Conservation (phyloP, 106 monocot species). For the Dendrobium nobile region DNA sequence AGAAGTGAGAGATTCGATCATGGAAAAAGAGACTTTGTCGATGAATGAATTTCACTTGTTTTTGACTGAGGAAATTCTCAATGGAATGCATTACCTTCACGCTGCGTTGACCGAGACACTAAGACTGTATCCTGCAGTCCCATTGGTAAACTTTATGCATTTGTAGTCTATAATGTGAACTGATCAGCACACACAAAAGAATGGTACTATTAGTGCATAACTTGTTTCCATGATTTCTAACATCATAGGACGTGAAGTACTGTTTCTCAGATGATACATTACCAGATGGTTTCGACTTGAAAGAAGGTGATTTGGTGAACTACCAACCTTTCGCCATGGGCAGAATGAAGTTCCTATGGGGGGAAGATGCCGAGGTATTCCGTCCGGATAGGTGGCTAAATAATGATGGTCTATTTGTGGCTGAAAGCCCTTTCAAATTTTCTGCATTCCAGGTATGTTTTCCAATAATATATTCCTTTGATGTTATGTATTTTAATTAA, state of each 20-base stretch:
- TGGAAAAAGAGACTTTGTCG: neutral
- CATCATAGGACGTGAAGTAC: constrained; percentile 33
- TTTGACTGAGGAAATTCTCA: constrained; percentile 38
- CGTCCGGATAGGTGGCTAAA: constrained; percentile 60
- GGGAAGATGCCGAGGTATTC: constrained; percentile 53
- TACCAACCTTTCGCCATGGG: constrained; percentile 60
- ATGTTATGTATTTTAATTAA: too few species aligned
- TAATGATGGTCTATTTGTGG: constrained; percentile 28
- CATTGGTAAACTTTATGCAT: constrained; percentile 21
- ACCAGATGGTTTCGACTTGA: constrained; percentile 39
- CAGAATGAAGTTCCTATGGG: constrained; percentile 58
- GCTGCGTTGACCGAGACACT: constrained; percentile 59
- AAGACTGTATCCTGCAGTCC: constrained; percentile 61
- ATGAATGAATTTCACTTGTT: constrained; percentile 11
- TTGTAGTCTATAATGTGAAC: neutral
- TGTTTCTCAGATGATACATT: constrained; percentile 46
- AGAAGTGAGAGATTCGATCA: constrained; percentile 33
- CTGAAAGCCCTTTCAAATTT: constrained; percentile 59
- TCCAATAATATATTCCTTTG: too few species aligned
- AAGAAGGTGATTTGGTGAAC: constrained; percentile 44
- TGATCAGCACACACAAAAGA: too few species aligned
- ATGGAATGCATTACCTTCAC: constrained; percentile 66
- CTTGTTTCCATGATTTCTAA: neutral
- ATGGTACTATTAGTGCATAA: too few species aligned
- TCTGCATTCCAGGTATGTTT: constrained; percentile 48